Base-by-base conservation (phyloP, 306 rosid genomes). In the Herpetospermum pedunculosum region DNA sequence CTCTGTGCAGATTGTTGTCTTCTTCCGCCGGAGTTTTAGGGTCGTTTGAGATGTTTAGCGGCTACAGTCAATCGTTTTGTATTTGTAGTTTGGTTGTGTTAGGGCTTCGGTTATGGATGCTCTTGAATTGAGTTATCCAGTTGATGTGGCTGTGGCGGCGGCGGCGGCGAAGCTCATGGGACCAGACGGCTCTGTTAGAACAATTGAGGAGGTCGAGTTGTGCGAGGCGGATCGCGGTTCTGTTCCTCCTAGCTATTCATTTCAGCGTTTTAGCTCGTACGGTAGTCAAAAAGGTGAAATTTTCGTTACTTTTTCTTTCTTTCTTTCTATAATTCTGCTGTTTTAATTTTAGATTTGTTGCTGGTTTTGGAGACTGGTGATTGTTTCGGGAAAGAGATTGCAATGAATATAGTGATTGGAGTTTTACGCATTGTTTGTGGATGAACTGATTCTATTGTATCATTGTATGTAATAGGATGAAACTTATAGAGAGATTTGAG, bases 141-240 rank as follows among this genome's bases (percentile, higher is more conserved):
- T 82, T 53, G 88, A 80, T 34, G 83, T 86, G 18, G 19, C 85
- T 16, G 68, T 81, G 60, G 79, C 81, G 2, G 83, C 84, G 18
- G 19, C 85, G n/a, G 68, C 82, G 60, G 79, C 81, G 2, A 88
- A 85, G 76, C 79, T 90, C 75, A 82, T 87, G 83, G 96, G 89
- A 74, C 79, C 96, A 46, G 92, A 82, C 78, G 77, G 82, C 48
- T 83, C 85, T 40, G 76, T 48, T 8, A 77, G 84, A 79, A 26
- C 83, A 26, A 81, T 80, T 52, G 80, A 81, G 78, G 86, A 84
- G 72, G 82, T 80, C 15, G 87, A 86, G 77, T 77, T 76, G 57
- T 81, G 84, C 48, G 78, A 77, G 9, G 59, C 78, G 7, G 88
- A 77, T 63, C 78, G 69, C 18, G 76, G 77, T 81, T 74, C 84